phyloP scores from a whole-genome alignment of 495 filamentous ascomycete species.

The Daldinia vernicosa region DNA sequence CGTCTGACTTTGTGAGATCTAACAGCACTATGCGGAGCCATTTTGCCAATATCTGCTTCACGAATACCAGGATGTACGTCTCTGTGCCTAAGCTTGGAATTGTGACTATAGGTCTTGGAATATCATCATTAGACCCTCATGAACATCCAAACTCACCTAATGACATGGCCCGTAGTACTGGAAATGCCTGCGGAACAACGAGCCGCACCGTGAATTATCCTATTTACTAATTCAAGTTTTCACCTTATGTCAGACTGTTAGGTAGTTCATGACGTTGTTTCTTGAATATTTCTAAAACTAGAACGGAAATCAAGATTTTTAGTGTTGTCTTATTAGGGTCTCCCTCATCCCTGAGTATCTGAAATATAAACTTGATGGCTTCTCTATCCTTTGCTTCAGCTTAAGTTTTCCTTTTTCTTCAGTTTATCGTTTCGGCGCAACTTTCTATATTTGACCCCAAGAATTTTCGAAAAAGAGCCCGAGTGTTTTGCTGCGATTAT shows the following conservation, averaged over 20 bases:
- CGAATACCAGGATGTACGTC: not conserved
- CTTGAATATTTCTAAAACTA: not conserved
- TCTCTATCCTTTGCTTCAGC: constrained; percentile 10
- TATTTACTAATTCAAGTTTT: constrained; percentile 6
- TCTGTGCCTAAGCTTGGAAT: not conserved
- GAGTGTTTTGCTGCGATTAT: constrained; percentile 20
- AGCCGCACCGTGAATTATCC: not conserved
- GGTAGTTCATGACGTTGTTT: constrained; percentile 25
- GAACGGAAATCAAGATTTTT: constrained; percentile 25
- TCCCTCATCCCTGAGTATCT: not conserved
- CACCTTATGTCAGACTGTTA: constrained; percentile 6
- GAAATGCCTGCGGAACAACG: not conserved
- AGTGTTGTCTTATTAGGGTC: constrained; percentile 18
- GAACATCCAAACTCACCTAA: not conserved
- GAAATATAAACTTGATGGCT: constrained; percentile 31
- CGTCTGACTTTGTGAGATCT: not conserved
- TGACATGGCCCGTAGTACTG: no score
- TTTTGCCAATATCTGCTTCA: not conserved
- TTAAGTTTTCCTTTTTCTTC: constrained; percentile 14
- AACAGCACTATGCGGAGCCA: not conserved
- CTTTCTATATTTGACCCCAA: constrained; percentile 29
- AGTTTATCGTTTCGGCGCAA: constrained; percentile 38
- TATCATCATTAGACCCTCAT: constrained; percentile 4
- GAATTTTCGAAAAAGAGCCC: constrained; percentile 16
- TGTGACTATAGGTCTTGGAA: not conserved